Evolutionary conservation across 2,329 filamentous ascomycete genomes (phyloP).

Genomic region (Teratosphaeria epicoccoides): DNA sequence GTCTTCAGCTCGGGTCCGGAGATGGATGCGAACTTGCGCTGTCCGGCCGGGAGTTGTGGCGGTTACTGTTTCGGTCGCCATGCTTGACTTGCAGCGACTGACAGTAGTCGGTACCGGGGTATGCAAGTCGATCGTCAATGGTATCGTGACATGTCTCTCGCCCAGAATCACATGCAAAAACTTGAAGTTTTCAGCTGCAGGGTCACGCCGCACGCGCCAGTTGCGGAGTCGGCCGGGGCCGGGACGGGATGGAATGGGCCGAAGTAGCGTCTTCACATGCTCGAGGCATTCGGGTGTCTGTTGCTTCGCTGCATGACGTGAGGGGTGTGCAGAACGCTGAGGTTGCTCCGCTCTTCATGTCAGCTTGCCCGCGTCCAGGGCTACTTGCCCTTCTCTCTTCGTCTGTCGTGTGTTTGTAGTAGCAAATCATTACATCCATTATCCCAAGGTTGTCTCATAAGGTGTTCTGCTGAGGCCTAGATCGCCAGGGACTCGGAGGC

Average conservation of each 20-base stretch:
- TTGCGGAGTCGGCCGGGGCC: neutral
- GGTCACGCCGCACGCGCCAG: neutral
- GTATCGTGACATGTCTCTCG: neutral
- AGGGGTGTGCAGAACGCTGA: neutral
- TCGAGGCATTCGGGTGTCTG: conserved; percentile 1
- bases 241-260: no score
- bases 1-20: conserved; percentile 43
- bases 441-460: no score
- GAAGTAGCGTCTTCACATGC: conserved; percentile 8
- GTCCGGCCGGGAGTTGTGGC: conserved; percentile 9
- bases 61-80: conserved; percentile 13
- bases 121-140: neutral
- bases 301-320: neutral
- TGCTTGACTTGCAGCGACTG: conserved; percentile 2
- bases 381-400: conserved; percentile 1
- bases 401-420: neutral
- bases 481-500: no score
- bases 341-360: neutral
- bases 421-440: no score
- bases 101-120: neutral
- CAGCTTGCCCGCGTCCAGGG: neutral
- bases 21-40: conserved; percentile 44
- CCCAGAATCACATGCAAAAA: neutral
- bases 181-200: neutral
- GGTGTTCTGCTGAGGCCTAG: no score